These are phyloP conservation scores for Carex kokanica DNA, from an alignment of 176 grass and related monocot genomes.

Conservation along the genomic window DNA sequence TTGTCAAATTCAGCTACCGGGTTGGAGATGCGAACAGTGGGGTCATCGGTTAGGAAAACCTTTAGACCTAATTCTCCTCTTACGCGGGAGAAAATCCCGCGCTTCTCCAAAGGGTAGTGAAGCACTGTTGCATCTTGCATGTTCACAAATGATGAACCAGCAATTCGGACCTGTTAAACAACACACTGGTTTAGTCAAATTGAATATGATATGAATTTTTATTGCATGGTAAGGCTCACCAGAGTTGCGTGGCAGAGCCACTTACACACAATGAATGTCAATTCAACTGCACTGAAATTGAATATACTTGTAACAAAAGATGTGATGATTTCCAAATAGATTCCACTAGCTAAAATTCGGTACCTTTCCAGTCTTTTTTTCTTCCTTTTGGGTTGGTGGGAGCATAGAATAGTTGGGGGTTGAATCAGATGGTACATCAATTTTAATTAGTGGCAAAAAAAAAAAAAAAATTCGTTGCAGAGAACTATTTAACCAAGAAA, in stretches of 20 bases:
- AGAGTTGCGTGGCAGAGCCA: neutral
- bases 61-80: conserved; percentile 76
- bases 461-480: neutral
- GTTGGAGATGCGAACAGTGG: conserved; percentile 47
- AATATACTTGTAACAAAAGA: neutral
- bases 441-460: neutral
- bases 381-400: neutral
- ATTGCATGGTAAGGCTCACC: neutral
- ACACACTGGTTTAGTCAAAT: conserved; percentile 18
- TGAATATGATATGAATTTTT: neutral
- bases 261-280: neutral
- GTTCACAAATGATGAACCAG: conserved; percentile 63
- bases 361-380: neutral
- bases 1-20: conserved; percentile 38
- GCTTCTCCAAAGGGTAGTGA: conserved; percentile 79
- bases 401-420: neutral
- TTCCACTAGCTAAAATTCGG: neutral
- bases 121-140: conserved; percentile 43
- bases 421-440: neutral
- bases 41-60: conserved; percentile 85
- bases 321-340: neutral
- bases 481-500: neutral
- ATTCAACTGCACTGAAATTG: neutral
- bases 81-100: conserved; percentile 48
- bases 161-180: conserved; percentile 38